Evolutionary conservation across 345 rosid species (phyloP).

Genomic region (Eucalyptus pumila): DNA sequence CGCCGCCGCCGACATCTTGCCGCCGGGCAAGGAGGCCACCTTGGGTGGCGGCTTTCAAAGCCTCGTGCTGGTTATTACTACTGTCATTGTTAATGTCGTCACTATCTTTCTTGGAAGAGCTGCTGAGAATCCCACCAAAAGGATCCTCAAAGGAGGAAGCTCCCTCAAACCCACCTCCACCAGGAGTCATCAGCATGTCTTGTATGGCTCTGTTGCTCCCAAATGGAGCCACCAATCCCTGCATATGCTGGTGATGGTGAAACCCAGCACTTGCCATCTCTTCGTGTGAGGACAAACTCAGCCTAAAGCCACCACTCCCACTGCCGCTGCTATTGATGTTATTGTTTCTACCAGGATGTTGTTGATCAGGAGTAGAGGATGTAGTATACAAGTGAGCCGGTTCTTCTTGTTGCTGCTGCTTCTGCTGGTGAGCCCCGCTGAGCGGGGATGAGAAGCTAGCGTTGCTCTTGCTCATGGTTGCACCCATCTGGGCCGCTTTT

Average conservation of each 20-base stretch:
- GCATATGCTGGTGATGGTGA: not conserved
- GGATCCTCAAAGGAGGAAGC: constrained; percentile 25
- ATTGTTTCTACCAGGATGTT: constrained; percentile 1
- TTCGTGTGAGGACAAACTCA: constrained; percentile 42
- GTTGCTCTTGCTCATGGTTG: constrained; percentile 28
- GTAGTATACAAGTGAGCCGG: not conserved
- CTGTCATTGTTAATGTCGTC: not conserved
- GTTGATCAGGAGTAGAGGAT: not conserved
- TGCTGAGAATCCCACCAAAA: constrained; percentile 11
- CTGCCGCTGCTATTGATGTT: not conserved
- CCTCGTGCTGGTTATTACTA: not conserved
- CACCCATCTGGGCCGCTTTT: constrained; percentile 81
- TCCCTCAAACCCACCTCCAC: constrained; percentile 16
- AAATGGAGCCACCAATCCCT: constrained; percentile 7
- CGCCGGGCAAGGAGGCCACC: not conserved
- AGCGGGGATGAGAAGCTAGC: not conserved
- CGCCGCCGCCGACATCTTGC: not conserved
- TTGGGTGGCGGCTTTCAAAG: not conserved
- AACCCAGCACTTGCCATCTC: not conserved
- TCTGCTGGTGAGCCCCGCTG: constrained; percentile 1
- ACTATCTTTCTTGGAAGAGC: constrained; percentile 21
- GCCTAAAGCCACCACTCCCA: constrained; percentile 5
- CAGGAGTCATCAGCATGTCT: constrained; percentile 28
- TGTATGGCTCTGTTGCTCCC: constrained; percentile 31
- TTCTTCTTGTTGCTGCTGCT: constrained; percentile 18